These are phyloP conservation scores for Nicotiana knightiana DNA, from an alignment of 257 asterid species.

Conservation along the genomic window DNA sequence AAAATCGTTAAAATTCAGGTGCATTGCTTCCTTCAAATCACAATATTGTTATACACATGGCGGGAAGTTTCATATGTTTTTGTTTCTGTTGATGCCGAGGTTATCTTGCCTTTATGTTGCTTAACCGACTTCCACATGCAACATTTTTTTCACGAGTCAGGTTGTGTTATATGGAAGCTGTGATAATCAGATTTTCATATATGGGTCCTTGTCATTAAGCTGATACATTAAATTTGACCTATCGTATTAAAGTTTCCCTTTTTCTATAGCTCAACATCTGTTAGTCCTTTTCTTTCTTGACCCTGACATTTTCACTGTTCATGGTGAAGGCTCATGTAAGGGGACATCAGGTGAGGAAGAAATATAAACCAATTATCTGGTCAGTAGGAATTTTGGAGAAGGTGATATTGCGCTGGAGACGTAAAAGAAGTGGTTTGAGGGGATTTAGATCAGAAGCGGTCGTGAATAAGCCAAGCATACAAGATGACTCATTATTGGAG, in stretches of 20 bases:
- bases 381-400: slow-evolving; percentile 90
- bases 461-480: slow-evolving; percentile 29
- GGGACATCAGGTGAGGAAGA: slow-evolving; percentile 95
- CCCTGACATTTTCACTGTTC: slow-evolving; percentile 27
- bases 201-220: neutral
- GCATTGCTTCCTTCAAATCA: slow-evolving; percentile 16
- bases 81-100: neutral
- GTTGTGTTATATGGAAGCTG: neutral
- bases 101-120: neutral
- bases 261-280: neutral
- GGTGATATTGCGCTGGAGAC: slow-evolving; percentile 92
- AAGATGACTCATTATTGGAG: slow-evolving; percentile 32
- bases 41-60: neutral
- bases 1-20: slow-evolving; percentile 95
- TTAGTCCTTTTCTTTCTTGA: neutral
- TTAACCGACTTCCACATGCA: neutral
- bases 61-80: neutral
- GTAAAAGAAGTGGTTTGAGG: slow-evolving; percentile 83
- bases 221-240: neutral
- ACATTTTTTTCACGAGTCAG: neutral
- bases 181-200: neutral
- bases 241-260: neutral
- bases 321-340: slow-evolving; percentile 86
- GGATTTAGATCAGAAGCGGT: slow-evolving; percentile 61
- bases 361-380: slow-evolving; percentile 79